These are phyloP conservation scores for Tuber magnatum DNA, from an alignment of 495 filamentous ascomycete genomes.

Conservation along the genomic window DNA sequence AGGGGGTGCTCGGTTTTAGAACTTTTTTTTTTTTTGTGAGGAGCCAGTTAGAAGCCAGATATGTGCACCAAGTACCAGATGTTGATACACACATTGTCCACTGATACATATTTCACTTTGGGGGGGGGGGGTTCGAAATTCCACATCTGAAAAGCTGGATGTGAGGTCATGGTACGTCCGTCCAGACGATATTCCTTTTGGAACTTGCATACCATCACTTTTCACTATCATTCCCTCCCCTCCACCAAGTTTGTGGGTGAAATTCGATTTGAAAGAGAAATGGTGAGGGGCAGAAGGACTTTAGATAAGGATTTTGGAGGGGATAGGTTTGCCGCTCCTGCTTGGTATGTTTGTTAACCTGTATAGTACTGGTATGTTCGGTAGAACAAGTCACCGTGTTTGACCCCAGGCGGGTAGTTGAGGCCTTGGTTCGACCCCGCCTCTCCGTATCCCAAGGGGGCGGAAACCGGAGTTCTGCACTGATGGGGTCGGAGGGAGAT, in stretches of 20 bases:
- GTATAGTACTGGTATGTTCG: background rate
- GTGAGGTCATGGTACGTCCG: conserved; percentile 23
- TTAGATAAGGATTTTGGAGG: background rate
- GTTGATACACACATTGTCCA: conserved; percentile 15
- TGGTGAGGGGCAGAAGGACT: conserved; percentile 9
- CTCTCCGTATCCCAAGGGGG: background rate
- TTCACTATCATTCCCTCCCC: background rate
- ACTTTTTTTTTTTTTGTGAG: conserved; percentile 5
- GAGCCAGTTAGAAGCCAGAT: background rate
- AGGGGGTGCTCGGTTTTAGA: background rate
- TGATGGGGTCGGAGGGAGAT: background rate
- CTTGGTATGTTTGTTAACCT: background rate
- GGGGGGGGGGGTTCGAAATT: background rate
- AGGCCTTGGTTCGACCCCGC: background rate
- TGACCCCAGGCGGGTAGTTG: background rate
- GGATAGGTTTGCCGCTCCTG: background rate
- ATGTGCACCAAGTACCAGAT: conserved; percentile 3
- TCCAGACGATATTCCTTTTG: background rate
- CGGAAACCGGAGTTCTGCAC: background rate
- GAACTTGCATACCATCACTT: conserved; percentile 3
- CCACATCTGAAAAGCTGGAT: conserved; percentile 4
- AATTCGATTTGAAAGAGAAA: conserved; percentile 15
- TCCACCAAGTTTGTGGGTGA: background rate
- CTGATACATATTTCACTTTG: conserved; percentile 11
- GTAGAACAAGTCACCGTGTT: background rate